phyloP scores from a whole-genome alignment of 2,329 filamentous ascomycete genomes.

The Aspergillus pseudotamarii region DNA sequence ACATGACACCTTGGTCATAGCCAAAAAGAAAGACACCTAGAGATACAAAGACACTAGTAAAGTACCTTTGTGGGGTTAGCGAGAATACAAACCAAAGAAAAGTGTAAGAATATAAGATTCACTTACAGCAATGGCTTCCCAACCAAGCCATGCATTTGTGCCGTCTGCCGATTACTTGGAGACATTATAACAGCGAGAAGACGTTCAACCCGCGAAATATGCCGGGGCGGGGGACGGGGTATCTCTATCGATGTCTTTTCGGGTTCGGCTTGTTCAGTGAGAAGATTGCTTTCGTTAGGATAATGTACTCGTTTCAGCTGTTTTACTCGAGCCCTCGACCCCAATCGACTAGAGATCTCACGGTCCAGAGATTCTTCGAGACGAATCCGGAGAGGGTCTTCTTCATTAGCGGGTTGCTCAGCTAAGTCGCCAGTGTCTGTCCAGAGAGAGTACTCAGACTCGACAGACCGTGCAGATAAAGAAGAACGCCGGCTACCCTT shows the following conservation, averaged over 20 bases:
- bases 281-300: constrained; percentile 49
- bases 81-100: constrained; percentile 7
- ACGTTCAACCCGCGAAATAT: constrained; percentile 68
- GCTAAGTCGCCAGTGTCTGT: constrained; percentile 93
- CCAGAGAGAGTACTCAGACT: constrained; percentile 79
- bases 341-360: constrained; percentile 54
- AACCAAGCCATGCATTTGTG: constrained; percentile 85
- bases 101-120: not conserved
- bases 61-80: constrained; percentile 66
- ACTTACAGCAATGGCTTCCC: constrained; percentile 90
- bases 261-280: constrained; percentile 40
- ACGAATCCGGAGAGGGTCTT: constrained; percentile 77
- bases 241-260: constrained; percentile 66
- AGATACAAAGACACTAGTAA: constrained; percentile 79
- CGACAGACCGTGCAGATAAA: constrained; percentile 52
- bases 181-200: constrained; percentile 84
- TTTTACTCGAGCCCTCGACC: constrained; percentile 36
- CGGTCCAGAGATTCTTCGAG: constrained; percentile 68
- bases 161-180: constrained; percentile 65
- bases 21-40: constrained; percentile 67
- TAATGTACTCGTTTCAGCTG: constrained; percentile 72
- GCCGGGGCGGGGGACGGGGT: constrained; percentile 66
- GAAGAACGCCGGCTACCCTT: constrained; percentile 58
- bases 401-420: constrained; percentile 81
- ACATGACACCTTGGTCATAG: constrained; percentile 69